Conservation (phyloP, 1,284 basidiomycete species). For the Kalmanozyma brasiliensis region DNA sequence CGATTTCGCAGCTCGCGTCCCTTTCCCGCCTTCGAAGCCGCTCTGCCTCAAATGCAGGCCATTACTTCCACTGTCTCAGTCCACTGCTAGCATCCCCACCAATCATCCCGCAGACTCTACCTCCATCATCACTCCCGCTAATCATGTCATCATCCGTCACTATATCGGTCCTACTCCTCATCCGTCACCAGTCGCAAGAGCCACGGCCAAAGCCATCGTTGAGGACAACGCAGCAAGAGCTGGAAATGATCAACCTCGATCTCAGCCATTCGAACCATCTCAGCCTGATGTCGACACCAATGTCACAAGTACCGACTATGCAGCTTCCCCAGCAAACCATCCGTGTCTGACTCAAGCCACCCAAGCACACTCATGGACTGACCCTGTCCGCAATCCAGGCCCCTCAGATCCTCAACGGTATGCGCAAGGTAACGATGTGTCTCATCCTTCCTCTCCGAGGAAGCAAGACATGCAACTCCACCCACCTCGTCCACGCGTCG, state of each 20-base stretch:
- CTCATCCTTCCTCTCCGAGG: constrained; percentile 18
- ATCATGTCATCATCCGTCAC: constrained; percentile 29
- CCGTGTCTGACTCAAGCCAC: background rate
- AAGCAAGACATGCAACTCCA: constrained; percentile 1
- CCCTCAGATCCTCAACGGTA: background rate
- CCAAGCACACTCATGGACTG: constrained; percentile 11
- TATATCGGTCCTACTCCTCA: constrained; percentile 53
- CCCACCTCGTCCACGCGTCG: constrained; percentile 15
- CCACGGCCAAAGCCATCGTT: constrained; percentile 39
- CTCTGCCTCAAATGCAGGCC: constrained; percentile 38
- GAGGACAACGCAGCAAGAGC: constrained; percentile 27
- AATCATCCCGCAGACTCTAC: constrained; percentile 14
- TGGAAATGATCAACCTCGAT: background rate
- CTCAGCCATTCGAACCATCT: background rate
- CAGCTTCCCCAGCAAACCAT: background rate
- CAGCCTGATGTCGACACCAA: constrained; percentile 5
- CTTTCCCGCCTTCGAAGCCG: constrained; percentile 24
- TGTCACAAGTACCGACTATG: constrained; percentile 15
- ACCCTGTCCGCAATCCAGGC: constrained; percentile 11
- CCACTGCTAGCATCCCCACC: constrained; percentile 12
- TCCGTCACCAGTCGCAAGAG: constrained; percentile 24
- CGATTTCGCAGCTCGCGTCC: constrained; percentile 1
- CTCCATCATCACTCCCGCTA: constrained; percentile 15
- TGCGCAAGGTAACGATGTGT: background rate
- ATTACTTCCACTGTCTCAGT: constrained; percentile 22